A percentile compares a stretch with the other conserved stretches of the same genome.
phyloP scores from a whole-genome alignment of 495 filamentous ascomycete genomes.

The Xylaria flabelliformis region DNA sequence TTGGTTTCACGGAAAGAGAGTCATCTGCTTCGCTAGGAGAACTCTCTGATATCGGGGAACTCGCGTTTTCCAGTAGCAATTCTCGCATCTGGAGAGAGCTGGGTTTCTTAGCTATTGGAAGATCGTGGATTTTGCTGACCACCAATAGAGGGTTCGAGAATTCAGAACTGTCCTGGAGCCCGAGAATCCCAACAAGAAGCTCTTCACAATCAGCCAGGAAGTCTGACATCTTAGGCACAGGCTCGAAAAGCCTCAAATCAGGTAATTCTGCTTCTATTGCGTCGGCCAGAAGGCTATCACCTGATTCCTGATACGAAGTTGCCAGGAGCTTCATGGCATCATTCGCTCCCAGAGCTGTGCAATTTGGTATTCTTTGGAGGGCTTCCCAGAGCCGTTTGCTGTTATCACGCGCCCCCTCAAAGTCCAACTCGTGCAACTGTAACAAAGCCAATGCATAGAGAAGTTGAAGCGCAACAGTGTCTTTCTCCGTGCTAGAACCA shows the following conservation, averaged over 20 bases:
- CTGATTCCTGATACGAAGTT: slow-evolving; percentile 25
- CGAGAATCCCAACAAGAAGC: slow-evolving; percentile 23
- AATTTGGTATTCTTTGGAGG: slow-evolving; percentile 20
- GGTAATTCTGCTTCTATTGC: slow-evolving; percentile 30
- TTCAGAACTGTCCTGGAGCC: slow-evolving; percentile 17
- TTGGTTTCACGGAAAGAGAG: not conserved
- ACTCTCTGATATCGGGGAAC: not conserved
- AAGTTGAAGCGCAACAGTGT: slow-evolving; percentile 23
- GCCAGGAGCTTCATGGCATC: slow-evolving; percentile 27
- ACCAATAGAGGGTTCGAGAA: not conserved
- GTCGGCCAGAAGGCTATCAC: slow-evolving; percentile 25
- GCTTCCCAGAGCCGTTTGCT: slow-evolving; percentile 25
- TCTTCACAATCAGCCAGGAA: slow-evolving; percentile 23
- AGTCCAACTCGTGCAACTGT: slow-evolving; percentile 26
- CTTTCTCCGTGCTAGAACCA: slow-evolving; percentile 2
- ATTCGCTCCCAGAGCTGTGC: slow-evolving; percentile 12
- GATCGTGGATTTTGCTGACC: slow-evolving; percentile 12
- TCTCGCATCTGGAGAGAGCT: slow-evolving; percentile 25
- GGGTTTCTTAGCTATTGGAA: slow-evolving; percentile 27
- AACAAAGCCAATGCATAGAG: slow-evolving; percentile 25
- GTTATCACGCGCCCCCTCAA: slow-evolving; percentile 23
- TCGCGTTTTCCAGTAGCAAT: not conserved
- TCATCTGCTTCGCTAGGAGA: slow-evolving; percentile 6
- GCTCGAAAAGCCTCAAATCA: slow-evolving; percentile 23
- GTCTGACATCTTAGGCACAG: slow-evolving; percentile 29